Base-by-base conservation (phyloP, 768 basidiomycete genomes). In the Boletus bicolor region DNA sequence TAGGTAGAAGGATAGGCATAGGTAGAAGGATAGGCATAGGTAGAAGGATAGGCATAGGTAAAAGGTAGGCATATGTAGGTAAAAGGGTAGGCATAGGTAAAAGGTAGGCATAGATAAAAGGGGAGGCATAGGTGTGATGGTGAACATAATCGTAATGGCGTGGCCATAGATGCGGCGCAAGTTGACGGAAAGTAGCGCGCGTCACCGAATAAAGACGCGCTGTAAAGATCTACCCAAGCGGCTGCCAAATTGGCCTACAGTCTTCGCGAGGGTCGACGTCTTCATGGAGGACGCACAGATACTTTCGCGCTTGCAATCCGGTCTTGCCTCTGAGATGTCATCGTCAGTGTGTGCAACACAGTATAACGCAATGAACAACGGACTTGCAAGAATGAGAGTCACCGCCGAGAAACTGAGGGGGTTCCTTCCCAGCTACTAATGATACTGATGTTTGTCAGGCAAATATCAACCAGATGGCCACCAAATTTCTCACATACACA, bases 201-300 rank as follows among this genome's bases (percentile, higher is more conserved):
- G 49, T 51, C 47, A n/a, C 14, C 14, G 46, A 8, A 28, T 19
- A 37, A 28, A 39, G 49, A 30, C 28, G 12, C 17, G n/a, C 24
- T 14, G 48, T 17, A 4, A 26, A 26, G 36, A 59, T 51, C 30
- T 19, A 28, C 30, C 37, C 51, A 44, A 38, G n/a, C 39, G n/a
- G 21, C 39, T 10, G 19, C 15, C 19, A 45, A 49, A 2, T 14
- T 44, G 28, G 42, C 41, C 51, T 65, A 61, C 44, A 67, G 41
- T 21, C 64, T 60, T 41, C 52, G 55, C 41, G 65, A 57, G 39
- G 65, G 65, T 43, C 30, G 19, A 17, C 1, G 30, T 44, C 41
- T 35, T 55, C 21, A 32, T 17, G 2, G 56, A 56, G 14, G 57
- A 45, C 43, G 46, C 35, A 15, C 55, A 61, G 36, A 55, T 38